phyloP scores from a whole-genome alignment of 306 rosid genomes.

The Cicer arietinum region DNA sequence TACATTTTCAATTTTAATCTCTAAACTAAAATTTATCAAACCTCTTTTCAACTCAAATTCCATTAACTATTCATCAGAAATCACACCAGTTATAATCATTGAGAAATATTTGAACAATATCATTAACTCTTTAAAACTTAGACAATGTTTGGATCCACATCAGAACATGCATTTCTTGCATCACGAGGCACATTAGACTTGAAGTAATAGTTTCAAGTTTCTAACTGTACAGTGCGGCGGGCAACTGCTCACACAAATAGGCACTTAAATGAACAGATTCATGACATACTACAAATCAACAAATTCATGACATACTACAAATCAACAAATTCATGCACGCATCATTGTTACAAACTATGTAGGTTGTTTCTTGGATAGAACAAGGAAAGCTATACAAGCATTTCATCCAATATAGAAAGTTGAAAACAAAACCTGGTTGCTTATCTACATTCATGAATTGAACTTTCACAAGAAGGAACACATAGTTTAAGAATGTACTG shows the following conservation, averaged over 20 bases:
- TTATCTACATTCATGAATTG: conserved; percentile 14
- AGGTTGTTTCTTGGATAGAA: conserved; percentile 16
- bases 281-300: neutral
- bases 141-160: neutral
- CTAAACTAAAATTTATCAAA: too few species aligned
- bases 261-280: too few species aligned
- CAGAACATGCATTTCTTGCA: too few species aligned
- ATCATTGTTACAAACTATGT: neutral
- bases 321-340: neutral
- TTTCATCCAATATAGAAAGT: conserved; percentile 23
- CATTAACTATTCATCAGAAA: too few species aligned
- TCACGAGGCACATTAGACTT: too few species aligned
- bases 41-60: too few species aligned
- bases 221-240: too few species aligned
- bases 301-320: neutral
- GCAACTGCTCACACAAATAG: too few species aligned
- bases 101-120: neutral
- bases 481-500: conserved; percentile 20
- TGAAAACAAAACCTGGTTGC: conserved; percentile 24
- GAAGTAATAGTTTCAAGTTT: too few species aligned
- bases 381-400: conserved; percentile 22
- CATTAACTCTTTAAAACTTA: neutral
- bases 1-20: too few species aligned
- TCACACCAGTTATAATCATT: neutral
- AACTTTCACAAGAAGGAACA: conserved; percentile 31